Percentiles rank a stretch among this genome's conserved stretches.
These are phyloP conservation scores for Botrytis byssoidea DNA, from an alignment of 2,329 filamentous ascomycete species.

Conservation along the genomic window DNA sequence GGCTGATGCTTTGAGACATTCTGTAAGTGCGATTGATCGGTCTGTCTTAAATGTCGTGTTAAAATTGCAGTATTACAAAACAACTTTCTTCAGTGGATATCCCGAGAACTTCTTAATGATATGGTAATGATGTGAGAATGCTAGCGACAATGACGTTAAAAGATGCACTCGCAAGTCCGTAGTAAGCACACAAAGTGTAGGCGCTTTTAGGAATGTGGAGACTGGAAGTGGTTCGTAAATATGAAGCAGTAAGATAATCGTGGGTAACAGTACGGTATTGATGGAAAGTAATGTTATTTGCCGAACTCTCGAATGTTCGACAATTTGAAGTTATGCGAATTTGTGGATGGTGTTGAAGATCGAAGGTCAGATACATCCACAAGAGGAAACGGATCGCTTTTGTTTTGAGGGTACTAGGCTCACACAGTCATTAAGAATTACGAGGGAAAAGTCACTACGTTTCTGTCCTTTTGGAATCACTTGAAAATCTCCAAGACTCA, in stretches of 20 bases:
- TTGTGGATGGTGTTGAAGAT: accelerated
- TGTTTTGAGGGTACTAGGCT: neutral
- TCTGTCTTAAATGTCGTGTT: neutral
- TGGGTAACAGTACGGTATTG: neutral
- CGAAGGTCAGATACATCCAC: neutral
- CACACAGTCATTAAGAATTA: neutral
- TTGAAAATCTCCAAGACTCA: neutral
- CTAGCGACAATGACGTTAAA: neutral
- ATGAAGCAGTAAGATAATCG: neutral
- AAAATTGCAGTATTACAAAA: neutral
- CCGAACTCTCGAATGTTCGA: neutral
- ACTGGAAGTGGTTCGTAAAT: neutral
- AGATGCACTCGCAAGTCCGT: neutral
- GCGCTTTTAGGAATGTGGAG: neutral
- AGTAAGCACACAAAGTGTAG: neutral
- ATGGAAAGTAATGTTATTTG: neutral
- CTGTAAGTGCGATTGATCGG: neutral
- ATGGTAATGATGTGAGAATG: neutral
- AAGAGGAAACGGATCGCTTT: neutral
- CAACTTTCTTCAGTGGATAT: neutral
- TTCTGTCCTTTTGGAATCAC: neutral
- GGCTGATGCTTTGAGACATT: neutral
- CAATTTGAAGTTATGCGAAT: neutral
- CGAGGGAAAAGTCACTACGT: neutral
- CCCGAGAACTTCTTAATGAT: neutral